A percentile compares a stretch with the other conserved stretches of the same genome.
phyloP scores from a whole-genome alignment of 176 grass and related monocot genomes.

The Oryza meridionalis region DNA sequence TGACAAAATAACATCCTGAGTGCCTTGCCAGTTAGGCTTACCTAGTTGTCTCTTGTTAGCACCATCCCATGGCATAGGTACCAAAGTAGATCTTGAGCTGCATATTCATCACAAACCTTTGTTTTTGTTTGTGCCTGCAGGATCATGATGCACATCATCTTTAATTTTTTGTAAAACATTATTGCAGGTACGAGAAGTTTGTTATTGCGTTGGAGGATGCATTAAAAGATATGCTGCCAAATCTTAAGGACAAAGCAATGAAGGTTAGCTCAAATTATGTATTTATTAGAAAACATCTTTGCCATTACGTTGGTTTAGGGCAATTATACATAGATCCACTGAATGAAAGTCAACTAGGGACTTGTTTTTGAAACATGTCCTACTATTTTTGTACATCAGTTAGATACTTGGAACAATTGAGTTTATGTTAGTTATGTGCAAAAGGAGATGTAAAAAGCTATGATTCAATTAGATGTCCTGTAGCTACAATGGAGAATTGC shows the following conservation, averaged over 20 bases:
- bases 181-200: conserved; percentile 88
- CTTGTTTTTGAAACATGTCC: not conserved
- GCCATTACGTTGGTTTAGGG: not conserved
- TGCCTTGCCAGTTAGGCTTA: too few species aligned
- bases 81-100: too few species aligned
- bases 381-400: conserved; percentile 11
- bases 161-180: conserved; percentile 29
- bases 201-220: conserved; percentile 90
- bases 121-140: conserved; percentile 21
- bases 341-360: conserved; percentile 3
- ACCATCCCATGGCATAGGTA: too few species aligned
- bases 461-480: conserved; percentile 2
- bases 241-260: conserved; percentile 96
- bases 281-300: conserved; percentile 25
- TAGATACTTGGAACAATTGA: conserved; percentile 24
- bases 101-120: not conserved
- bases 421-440: not conserved
- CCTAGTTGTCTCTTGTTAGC: too few species aligned
- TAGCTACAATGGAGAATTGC: conserved; percentile 1
- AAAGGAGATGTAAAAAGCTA: not conserved
- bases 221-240: conserved; percentile 94
- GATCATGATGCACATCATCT: not conserved
- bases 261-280: conserved; percentile 63
- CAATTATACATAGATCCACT: conserved; percentile 2
- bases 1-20: too few species aligned